phyloP scores from a whole-genome alignment of 495 filamentous ascomycete genomes.

The Hypoxylon lienhwacheense region DNA sequence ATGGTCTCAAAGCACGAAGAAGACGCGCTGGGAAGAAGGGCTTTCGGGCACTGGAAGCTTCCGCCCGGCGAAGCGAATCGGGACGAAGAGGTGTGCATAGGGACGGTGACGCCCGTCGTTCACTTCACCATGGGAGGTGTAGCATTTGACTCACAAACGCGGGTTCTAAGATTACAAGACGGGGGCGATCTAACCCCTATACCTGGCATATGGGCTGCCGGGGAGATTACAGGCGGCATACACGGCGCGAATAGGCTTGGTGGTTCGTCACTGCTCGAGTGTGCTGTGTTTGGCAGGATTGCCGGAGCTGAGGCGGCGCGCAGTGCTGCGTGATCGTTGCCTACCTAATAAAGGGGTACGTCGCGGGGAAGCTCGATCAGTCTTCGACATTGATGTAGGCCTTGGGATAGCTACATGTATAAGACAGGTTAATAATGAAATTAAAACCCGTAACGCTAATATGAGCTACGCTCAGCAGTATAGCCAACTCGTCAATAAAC shows the following conservation, averaged over 20 bases:
- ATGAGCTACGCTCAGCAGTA: too few relatives aligned
- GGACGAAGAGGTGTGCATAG: conserved; percentile 56
- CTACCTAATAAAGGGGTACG: too few relatives aligned
- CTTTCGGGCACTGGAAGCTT: conserved; percentile 60
- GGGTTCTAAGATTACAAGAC: conserved; percentile 43
- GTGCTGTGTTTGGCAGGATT: conserved; percentile 62
- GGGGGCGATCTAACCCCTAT: conserved; percentile 40
- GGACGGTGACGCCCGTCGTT: conserved; percentile 59
- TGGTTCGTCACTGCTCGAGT: conserved; percentile 56
- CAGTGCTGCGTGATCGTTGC: too few relatives aligned
- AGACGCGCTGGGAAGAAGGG: conserved; percentile 48
- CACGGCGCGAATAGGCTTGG: conserved; percentile 59
- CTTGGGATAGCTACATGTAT: too few relatives aligned
- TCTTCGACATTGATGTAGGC: too few relatives aligned
- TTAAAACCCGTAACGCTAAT: too few relatives aligned
- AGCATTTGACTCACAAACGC: conserved; percentile 47
- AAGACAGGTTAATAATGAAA: too few relatives aligned
- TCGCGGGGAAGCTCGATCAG: too few relatives aligned
- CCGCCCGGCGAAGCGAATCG: conserved; percentile 40
- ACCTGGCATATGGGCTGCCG: conserved; percentile 54
- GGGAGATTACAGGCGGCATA: conserved; percentile 59
- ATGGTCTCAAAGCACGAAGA: conserved; percentile 28
- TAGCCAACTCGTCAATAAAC: too few relatives aligned
- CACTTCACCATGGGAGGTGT: conserved; percentile 65
- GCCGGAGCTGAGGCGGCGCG: conserved; percentile 53